phyloP scores from a whole-genome alignment of 257 asterid genomes.

The Scutellaria baicalensis region DNA sequence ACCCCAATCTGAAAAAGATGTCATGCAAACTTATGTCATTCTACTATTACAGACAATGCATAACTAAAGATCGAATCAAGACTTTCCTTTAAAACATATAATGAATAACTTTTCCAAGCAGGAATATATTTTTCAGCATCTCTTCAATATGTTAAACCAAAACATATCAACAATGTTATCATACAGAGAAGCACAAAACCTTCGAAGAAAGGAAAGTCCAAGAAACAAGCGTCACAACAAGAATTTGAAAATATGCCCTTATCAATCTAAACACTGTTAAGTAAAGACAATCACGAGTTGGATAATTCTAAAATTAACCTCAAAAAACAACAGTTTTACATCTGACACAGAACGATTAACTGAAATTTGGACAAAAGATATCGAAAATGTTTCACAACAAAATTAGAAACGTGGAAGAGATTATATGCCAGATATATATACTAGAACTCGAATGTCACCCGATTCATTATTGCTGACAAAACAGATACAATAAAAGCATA shows the following conservation, averaged over 20 bases:
- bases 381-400: neutral
- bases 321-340: neutral
- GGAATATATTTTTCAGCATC: neutral
- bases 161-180: neutral
- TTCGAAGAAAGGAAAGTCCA: neutral
- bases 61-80: too few relatives aligned
- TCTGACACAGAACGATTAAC: neutral
- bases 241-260: neutral
- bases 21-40: neutral
- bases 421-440: neutral
- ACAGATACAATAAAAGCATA: neutral
- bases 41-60: neutral
- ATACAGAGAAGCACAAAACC: neutral
- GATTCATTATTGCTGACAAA: neutral
- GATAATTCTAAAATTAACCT: neutral
- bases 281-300: neutral
- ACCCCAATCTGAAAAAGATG: neutral
- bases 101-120: too few relatives aligned
- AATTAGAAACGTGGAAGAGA: neutral
- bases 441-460: neutral
- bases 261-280: too few relatives aligned
- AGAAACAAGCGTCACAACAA: neutral
- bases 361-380: neutral
- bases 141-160: neutral
- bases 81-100: too few relatives aligned